These are phyloP conservation scores for Euphrasia confusa DNA, from an alignment of 257 asterid species.

Conservation along the genomic window DNA sequence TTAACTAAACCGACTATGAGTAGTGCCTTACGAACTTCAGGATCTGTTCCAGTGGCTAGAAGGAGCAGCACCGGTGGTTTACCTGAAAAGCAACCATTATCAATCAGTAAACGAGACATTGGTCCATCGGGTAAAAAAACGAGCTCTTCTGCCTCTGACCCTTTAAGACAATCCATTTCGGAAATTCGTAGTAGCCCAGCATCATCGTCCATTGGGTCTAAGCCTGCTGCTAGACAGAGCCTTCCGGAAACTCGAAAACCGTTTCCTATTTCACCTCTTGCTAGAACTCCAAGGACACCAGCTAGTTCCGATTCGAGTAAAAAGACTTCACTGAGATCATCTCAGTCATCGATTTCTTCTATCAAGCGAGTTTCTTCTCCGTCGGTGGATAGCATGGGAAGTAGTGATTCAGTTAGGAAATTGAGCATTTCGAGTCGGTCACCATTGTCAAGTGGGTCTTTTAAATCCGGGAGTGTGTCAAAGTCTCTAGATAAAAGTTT, in stretches of 20 bases:
- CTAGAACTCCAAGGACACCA: conserved; percentile 62
- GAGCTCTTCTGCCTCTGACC: conserved; percentile 51
- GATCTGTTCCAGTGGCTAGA: conserved; percentile 52
- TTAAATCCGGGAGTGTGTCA: conserved; percentile 45
- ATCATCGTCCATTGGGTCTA: conserved; percentile 39
- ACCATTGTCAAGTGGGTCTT: conserved; percentile 65
- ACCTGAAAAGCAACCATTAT: conserved; percentile 59
- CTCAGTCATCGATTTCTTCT: conserved; percentile 53
- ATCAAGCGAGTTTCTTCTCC: conserved; percentile 53
- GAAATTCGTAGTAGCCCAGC: conserved; percentile 55
- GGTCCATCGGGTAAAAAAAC: conserved; percentile 41
- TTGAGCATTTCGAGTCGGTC: conserved; percentile 41
- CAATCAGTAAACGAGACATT: conserved; percentile 38
- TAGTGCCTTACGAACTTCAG: conserved; percentile 56
- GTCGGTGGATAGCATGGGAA: conserved; percentile 61
- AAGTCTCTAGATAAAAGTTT: conserved; percentile 48
- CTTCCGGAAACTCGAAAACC: conserved; percentile 50
- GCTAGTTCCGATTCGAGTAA: conserved; percentile 49
- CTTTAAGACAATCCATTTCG: conserved; percentile 72
- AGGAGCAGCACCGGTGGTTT: conserved; percentile 81
- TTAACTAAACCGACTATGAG: conserved; percentile 63
- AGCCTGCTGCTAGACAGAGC: conserved; percentile 41
- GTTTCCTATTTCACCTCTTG: conserved; percentile 56
- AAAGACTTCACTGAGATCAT: conserved; percentile 42
- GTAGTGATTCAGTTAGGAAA: conserved; percentile 56